Percentiles rank a stretch among this genome's conserved stretches.
Evolutionary conservation across 2,329 filamentous ascomycete genomes (phyloP).

Genomic region (Helminthosporium solani): DNA sequence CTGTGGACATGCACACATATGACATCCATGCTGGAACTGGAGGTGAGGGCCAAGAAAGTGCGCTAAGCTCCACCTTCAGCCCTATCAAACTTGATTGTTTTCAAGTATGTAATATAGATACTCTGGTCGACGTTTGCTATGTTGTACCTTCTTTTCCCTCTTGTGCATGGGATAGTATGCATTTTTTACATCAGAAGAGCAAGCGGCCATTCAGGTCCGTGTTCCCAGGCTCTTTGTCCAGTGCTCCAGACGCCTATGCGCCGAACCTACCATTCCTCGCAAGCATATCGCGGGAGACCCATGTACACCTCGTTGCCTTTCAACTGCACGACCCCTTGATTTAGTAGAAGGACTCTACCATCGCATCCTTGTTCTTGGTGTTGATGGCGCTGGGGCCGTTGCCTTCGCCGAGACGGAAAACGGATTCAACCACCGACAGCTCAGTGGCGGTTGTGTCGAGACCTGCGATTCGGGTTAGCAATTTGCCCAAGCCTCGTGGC

Average conservation of each 20-base stretch:
- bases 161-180: slow-evolving; percentile 24
- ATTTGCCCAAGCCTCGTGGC: not conserved
- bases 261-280: slow-evolving; percentile 11
- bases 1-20: too few relatives aligned
- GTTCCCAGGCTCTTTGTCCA: slow-evolving; percentile 12
- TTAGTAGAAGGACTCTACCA: slow-evolving; percentile 99
- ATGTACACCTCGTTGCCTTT: slow-evolving; percentile 1
- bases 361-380: slow-evolving; percentile 88
- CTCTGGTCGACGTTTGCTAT: too few relatives aligned
- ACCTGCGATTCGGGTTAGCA: slow-evolving; percentile 50
- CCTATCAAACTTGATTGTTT: too few relatives aligned
- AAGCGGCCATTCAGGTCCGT: slow-evolving; percentile 6
- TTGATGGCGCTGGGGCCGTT: slow-evolving; percentile 74
- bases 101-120: too few relatives aligned
- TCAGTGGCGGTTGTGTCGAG: slow-evolving; percentile 97
- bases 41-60: too few relatives aligned
- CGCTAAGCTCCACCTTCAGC: slow-evolving; percentile 34
- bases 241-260: slow-evolving; percentile 22
- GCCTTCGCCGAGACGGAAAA: slow-evolving; percentile 92
- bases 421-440: slow-evolving; percentile 91
- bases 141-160: not conserved
- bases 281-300: slow-evolving; percentile 4
- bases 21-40: too few relatives aligned
- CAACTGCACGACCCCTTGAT: slow-evolving; percentile 2
- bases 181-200: slow-evolving; percentile 28